Evolutionary conservation across 345 rosid genomes (phyloP), one percentile per base, ranked within the genome.

Genomic region (Eucalyptus curtisii): DNA sequence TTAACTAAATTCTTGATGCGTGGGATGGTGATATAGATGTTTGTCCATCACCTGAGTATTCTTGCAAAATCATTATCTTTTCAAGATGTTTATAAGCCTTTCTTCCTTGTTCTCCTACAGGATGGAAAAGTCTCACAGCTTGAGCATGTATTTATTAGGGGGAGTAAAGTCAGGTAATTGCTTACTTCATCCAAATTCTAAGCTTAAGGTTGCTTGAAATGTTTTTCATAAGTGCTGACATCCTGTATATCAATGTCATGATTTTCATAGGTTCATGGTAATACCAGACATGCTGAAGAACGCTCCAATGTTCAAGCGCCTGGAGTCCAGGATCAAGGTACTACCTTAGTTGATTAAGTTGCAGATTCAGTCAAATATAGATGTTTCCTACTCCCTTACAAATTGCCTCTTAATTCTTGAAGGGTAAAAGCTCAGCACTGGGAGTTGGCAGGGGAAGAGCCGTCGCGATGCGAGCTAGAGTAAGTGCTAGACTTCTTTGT

Each of bases 201-300:
- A 68, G 47, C 47, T 76, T 76, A 37, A 76, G 82, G 47, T 37
- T 40, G 82, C 47, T 37, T 10, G 47, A 40, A 40, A 76, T 76
- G 66, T 86, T 20, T 30, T 52, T 86, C 0, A 4, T 86, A 12
- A 31, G 17, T 57, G 45, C 64, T 86, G 45, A 31, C 64, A 27
- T 86, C 66, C n/a, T 37, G 42, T 76, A 40, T 37, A 2, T 40
- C 13, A 12, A 71, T 90, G 86, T 87, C 59, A 76, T 90, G 84
- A 20, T 76, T 76, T 90, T 44, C 86, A 90, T 90, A 98, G 99
- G 95, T 98, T 98, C 90, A 96, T 98, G 99, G 98, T 98, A 90
- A 98, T 98, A 94, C 99, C 99, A 30, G 99, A 98, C 92, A 98
- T 98, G 98, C 93, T 97, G 89, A 98, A 98, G 94, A 95, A 97